Conservation (phyloP, 805 yeast species). For the Schwanniomyces sp. region DNA sequence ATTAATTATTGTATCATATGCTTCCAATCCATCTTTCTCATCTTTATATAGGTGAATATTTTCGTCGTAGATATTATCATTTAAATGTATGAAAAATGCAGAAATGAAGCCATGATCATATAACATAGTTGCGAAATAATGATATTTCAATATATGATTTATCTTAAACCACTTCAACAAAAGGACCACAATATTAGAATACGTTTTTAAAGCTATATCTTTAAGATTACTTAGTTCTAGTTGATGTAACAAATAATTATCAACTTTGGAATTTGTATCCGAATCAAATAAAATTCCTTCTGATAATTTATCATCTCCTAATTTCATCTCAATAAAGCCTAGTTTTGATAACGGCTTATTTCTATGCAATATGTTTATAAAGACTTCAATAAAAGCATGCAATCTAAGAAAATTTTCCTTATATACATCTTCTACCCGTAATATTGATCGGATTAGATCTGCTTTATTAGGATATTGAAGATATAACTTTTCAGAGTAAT, state of each 20-base stretch:
- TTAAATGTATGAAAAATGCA: slow-evolving; percentile 29
- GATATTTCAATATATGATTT: slow-evolving; percentile 77
- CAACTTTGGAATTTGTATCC: slow-evolving; percentile 16
- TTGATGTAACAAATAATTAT: slow-evolving; percentile 33
- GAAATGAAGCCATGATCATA: slow-evolving; percentile 67
- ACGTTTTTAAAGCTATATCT: slow-evolving; percentile 60
- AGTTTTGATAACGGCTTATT: slow-evolving; percentile 40
- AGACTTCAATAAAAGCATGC: slow-evolving; percentile 62
- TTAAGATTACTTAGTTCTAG: slow-evolving; percentile 60
- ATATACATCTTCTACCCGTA: slow-evolving; percentile 64
- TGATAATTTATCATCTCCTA: slow-evolving; percentile 28
- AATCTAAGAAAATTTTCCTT: slow-evolving; percentile 50
- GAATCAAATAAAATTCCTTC: slow-evolving; percentile 10
- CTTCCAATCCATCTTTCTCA: slow-evolving; percentile 12
- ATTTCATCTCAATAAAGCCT: slow-evolving; percentile 34
- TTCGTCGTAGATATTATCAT: slow-evolving; percentile 34
- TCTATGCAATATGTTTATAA: slow-evolving; percentile 62
- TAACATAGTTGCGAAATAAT: slow-evolving; percentile 66
- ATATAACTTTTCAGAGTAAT: slow-evolving; percentile 21
- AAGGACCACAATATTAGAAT: slow-evolving; percentile 51
- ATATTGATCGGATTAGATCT: slow-evolving; percentile 41
- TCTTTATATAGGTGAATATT: slow-evolving; percentile 25
- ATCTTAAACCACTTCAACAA: slow-evolving; percentile 76
- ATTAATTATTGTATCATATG: slow-evolving; percentile 32
- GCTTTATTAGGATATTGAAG: slow-evolving; percentile 33